These are phyloP conservation scores for Myriangium duriaei DNA, from an alignment of 2,329 filamentous ascomycete species.

Conservation along the genomic window DNA sequence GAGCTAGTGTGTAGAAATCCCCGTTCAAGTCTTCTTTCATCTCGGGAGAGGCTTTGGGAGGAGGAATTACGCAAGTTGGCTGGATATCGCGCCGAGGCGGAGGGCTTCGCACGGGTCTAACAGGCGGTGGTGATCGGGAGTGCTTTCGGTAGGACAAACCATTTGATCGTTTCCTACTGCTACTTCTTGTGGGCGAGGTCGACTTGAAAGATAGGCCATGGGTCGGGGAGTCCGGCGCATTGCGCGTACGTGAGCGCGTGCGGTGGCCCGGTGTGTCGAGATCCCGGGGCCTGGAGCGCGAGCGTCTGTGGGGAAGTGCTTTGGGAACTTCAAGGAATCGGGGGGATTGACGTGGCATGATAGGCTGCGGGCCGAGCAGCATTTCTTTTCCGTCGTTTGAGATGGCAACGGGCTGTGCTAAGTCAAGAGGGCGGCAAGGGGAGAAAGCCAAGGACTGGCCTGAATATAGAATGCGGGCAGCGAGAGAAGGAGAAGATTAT, in stretches of 20 bases:
- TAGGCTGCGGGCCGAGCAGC: slow-evolving; percentile 6
- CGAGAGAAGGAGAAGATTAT: neutral
- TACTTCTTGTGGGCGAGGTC: slow-evolving; percentile 6
- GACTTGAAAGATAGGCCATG: neutral
- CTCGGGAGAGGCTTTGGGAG: slow-evolving; percentile 13
- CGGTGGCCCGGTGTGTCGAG: slow-evolving; percentile 3
- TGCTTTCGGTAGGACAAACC: too few relatives aligned
- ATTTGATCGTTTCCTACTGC: neutral
- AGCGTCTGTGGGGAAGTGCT: slow-evolving; percentile 20
- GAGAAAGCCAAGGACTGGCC: neutral
- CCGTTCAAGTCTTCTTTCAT: slow-evolving; percentile 23
- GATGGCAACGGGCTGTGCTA: neutral
- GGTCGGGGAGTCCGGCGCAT: slow-evolving; percentile 1
- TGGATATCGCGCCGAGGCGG: slow-evolving; percentile 6
- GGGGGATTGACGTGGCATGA: slow-evolving; percentile 16
- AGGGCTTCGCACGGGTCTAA: slow-evolving; percentile 3
- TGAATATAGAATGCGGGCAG: neutral
- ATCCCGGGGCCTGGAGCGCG: slow-evolving; percentile 20
- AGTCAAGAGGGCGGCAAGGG: neutral
- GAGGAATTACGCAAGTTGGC: too few relatives aligned
- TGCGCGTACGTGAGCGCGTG: slow-evolving; percentile 5
- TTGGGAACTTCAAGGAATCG: slow-evolving; percentile 27
- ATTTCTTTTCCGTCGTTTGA: neutral
- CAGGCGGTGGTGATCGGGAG: slow-evolving; percentile 10
- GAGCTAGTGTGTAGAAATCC: slow-evolving; percentile 22